Conservation (phyloP, 1,284 basidiomycete genomes). For the Trametes versicolor region DNA sequence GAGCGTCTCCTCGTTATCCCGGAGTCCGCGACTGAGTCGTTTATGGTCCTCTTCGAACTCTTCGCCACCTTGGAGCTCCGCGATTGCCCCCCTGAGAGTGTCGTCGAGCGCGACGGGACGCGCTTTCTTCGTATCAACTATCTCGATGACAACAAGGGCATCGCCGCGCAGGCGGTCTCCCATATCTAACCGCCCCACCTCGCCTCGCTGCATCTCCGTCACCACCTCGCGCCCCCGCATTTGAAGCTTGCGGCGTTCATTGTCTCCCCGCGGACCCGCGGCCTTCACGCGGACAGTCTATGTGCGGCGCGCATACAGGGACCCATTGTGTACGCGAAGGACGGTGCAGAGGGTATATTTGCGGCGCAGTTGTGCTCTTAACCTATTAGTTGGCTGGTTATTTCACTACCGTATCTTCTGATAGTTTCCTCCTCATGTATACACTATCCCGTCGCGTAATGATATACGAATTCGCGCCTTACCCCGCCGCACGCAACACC, state of each 20-base stretch:
- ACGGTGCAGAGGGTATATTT: too few relatives aligned
- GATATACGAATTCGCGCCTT: too few relatives aligned
- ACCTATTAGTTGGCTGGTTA: too few relatives aligned
- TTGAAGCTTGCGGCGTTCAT: background rate
- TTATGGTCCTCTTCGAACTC: background rate
- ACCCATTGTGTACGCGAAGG: too few relatives aligned
- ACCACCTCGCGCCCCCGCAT: background rate
- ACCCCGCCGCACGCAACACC: too few relatives aligned
- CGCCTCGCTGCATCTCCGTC: background rate
- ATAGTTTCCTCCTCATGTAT: too few relatives aligned
- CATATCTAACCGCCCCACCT: background rate
- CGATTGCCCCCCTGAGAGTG: background rate
- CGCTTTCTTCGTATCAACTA: background rate
- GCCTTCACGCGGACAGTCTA: too few relatives aligned
- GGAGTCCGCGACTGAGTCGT: background rate
- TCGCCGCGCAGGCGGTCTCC: background rate
- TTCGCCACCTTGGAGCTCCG: background rate
- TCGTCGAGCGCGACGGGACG: background rate
- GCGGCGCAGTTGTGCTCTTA: too few relatives aligned
- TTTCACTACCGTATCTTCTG: too few relatives aligned
- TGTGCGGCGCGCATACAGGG: too few relatives aligned
- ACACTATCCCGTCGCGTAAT: too few relatives aligned
- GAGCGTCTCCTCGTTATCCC: background rate
- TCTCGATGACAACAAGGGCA: background rate
- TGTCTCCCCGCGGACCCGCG: too few relatives aligned